Percentiles rank a stretch among this genome's conserved stretches.
Conservation (phyloP, 805 yeast genomes). For the Middelhovenomyces tepae region DNA sequence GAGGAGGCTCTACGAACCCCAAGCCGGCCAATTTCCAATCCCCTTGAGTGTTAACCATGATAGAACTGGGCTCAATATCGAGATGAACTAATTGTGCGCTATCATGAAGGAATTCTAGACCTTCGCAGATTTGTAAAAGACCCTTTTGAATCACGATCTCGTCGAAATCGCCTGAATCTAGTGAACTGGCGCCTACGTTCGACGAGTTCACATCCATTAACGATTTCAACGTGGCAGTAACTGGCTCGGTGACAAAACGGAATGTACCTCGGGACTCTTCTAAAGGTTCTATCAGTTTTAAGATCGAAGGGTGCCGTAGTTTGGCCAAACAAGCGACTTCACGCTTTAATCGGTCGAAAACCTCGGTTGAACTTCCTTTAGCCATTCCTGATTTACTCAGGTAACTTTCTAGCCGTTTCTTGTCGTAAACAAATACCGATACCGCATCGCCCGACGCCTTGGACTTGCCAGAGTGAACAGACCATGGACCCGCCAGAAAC, state of each 20-base stretch:
- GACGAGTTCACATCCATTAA: conserved; percentile 28
- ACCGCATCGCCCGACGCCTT: conserved; percentile 49
- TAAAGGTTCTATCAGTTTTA: conserved; percentile 77
- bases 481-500: conserved; percentile 75
- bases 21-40: conserved; percentile 93
- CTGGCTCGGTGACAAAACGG: conserved; percentile 77
- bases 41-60: conserved; percentile 65
- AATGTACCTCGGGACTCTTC: conserved; percentile 77
- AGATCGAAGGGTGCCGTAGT: conserved; percentile 80
- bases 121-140: conserved; percentile 65
- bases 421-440: conserved; percentile 82
- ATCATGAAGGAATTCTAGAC: conserved; percentile 73
- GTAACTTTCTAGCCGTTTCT: conserved; percentile 56
- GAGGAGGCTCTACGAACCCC: conserved; percentile 40
- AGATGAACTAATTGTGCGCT: conserved; percentile 67
- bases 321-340: conserved; percentile 70
- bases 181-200: conserved; percentile 15
- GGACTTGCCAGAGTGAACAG: conserved; percentile 75
- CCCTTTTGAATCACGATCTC: conserved; percentile 76
- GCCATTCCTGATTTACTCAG: conserved; percentile 44
- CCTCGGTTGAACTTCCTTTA: conserved; percentile 39
- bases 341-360: conserved; percentile 52
- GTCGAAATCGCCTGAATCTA: conserved; percentile 45
- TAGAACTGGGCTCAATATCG: conserved; percentile 67
- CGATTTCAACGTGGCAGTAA: conserved; percentile 46